These are phyloP conservation scores for Fusarium equiseti DNA, from an alignment of 2,329 filamentous ascomycete genomes.

Conservation along the genomic window DNA sequence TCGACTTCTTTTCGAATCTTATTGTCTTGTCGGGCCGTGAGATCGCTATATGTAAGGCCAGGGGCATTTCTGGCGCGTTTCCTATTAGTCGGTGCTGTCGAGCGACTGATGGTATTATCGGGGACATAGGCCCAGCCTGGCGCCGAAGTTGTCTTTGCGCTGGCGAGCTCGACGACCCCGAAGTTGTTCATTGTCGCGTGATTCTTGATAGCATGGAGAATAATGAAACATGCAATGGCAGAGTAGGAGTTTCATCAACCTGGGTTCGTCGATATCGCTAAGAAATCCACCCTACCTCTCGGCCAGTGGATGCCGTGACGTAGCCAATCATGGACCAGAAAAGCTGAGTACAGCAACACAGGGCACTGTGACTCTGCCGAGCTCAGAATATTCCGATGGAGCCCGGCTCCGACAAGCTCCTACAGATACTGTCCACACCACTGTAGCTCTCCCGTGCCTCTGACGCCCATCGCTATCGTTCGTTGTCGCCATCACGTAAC, in stretches of 20 bases:
- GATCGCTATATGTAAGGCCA: conserved; percentile 68
- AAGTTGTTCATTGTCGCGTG: conserved; percentile 69
- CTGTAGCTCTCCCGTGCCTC: conserved; percentile 31
- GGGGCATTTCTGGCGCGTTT: conserved; percentile 77
- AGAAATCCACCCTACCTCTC: conserved; percentile 35
- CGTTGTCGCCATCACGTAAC: conserved; percentile 33
- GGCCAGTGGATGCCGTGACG: conserved; percentile 32
- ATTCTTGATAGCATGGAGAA: conserved; percentile 8
- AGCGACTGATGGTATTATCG: conserved; percentile 73
- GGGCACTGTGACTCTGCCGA: conserved; percentile 15
- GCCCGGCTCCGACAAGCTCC: conserved; percentile 34
- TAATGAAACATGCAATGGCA: background rate
- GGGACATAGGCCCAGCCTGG: conserved; percentile 95
- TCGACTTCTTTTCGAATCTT: conserved; percentile 85
- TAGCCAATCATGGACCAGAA: conserved; percentile 47
- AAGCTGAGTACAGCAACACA: conserved; percentile 20
- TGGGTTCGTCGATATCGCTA: conserved; percentile 18
- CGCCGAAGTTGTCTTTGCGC: conserved; percentile 74
- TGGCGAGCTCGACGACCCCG: conserved; percentile 86
- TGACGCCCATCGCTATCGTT: conserved; percentile 40
- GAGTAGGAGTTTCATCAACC: background rate
- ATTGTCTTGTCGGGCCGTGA: conserved; percentile 84
- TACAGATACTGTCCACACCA: conserved; percentile 3
- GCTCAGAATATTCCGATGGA: conserved; percentile 47
- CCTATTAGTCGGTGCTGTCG: conserved; percentile 68